Evolutionary conservation across 2,329 filamentous ascomycete genomes (phyloP), one percentile per base, ranked within the genome.

Genomic region (Talaromyces islandicus): DNA sequence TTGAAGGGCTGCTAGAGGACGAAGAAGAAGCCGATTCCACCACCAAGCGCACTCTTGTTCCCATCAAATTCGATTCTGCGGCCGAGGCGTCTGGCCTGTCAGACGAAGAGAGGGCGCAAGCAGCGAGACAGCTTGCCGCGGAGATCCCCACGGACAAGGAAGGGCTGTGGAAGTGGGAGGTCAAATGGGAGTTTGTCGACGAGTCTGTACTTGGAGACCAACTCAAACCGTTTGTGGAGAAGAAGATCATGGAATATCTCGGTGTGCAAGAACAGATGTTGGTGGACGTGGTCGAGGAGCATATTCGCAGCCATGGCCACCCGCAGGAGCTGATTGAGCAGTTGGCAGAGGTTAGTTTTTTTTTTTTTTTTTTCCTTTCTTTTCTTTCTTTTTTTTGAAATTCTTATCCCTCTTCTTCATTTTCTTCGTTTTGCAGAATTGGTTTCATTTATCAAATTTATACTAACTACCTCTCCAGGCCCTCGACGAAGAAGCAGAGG

Each of bases 181-280:
- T 99, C 72, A 90, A 92, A 68, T 99, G 94, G 94, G 89, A 95
- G 56, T 91, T 87, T 75, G 83, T 99, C 72, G 90, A 95, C 71
- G 88, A 94, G 63, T 81, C 83, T 17, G 83, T 94, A 48, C 85
- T 97, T 62, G 84, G 86, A 62, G 90, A 95, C 64, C 92, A 97
- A 72, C 85, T 99, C 67, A 86, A 90, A 69, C 92, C 93, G 30
- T 99, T 97, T 77, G 91, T 97, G 60, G 92, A 96, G 80, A 96
- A 96, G 84, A 99, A 97, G 83, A 91, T 97, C 67, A 88, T 99
- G 62, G 94, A 99, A 75, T 95, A 94, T 68, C 83, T 99, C 54
- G 95, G 95, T 62, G 90, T 99, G 60, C 92, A 97, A 76, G 94
- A 99, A 74, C 91, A 97, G 77, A 88, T 97, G 78, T 80, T 99